These are phyloP conservation scores for Pseudonitzschia delicatissima DNA, from an alignment of 108 stramenopile genomes.

Conservation along the genomic window DNA sequence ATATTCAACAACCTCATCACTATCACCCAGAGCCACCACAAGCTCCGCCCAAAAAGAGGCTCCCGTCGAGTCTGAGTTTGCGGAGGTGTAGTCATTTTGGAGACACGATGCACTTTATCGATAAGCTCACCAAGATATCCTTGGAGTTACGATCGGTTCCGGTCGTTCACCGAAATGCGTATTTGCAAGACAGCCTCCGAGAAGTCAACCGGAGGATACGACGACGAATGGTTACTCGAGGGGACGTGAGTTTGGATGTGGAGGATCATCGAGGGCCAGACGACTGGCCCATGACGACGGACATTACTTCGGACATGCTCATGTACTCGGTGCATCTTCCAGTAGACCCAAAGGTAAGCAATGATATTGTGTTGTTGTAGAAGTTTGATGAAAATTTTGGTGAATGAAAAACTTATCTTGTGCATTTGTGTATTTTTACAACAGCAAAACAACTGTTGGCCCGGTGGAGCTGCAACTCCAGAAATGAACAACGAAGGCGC, in stretches of 20 bases:
- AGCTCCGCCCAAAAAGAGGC: neutral
- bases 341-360: conserved; percentile 54
- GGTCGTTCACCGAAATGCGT: conserved; percentile 38
- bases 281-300: conserved; percentile 46
- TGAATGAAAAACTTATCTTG: neutral
- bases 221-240: conserved; percentile 74
- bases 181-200: conserved; percentile 44
- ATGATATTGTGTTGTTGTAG: conserved; percentile 7
- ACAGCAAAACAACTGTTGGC: conserved; percentile 45
- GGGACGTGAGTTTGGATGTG: conserved; percentile 79
- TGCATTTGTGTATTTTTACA: neutral
- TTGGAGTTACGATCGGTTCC: conserved; percentile 65
- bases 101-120: conserved; percentile 88
- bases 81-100: conserved; percentile 83
- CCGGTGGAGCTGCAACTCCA: conserved; percentile 31
- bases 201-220: conserved; percentile 79
- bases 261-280: conserved; percentile 60
- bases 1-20: conserved; percentile 10
- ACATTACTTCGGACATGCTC: conserved; percentile 63
- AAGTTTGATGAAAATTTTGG: neutral
- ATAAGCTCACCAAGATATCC: conserved; percentile 78
- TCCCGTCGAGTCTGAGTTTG: conserved; percentile 67
- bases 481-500: conserved; percentile 32
- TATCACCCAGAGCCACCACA: conserved; percentile 9
- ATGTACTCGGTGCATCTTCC: conserved; percentile 81